Evolutionary conservation across 2,329 filamentous ascomycete species (phyloP), one percentile per base, ranked within the genome.

Genomic region (Hawksworthiomyces lignivorus): DNA sequence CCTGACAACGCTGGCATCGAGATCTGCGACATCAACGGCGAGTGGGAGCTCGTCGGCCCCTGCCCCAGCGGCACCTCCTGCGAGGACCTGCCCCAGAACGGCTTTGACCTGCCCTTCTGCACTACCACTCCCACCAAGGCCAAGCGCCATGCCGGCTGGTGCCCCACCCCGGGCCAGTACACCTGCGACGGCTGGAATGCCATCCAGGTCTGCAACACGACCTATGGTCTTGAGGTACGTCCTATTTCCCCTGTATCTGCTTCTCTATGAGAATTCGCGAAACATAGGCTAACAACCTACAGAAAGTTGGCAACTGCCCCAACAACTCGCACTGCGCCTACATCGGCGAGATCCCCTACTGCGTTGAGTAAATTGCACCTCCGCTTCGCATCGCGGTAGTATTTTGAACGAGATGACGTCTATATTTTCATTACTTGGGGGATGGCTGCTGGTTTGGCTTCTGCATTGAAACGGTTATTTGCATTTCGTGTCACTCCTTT

Each of bases 181-280:
- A 36, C 42, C 17, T 54, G 52, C 47, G 47, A 47, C 21, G 53
- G 53, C 18, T 31, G 35, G 7, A 43, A 39, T 24, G 52, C 50
- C n/a, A 55, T 56, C 46, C 48, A 55, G 52, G 53, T 56, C 20
- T 56, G 54, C 51, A 45, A 55, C 40, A 43, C 42, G 12, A 41
- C 45, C 36, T 37, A 51, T 41, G 21, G 10, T 12, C 24, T 45
- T 2, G 29, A 47, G 24, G 24, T 26, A 26, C 5, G 30, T 17
- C n/a, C 14, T n/a, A n/a, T n/a, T n/a, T n/a, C n/a, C n/a, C n/a
- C n/a, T n/a, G n/a, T n/a, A n/a, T n/a, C n/a, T n/a, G n/a, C n/a
- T n/a, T n/a, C n/a, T n/a, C n/a, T n/a, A n/a, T n/a, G n/a, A n/a
- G n/a, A n/a, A n/a, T n/a, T n/a, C n/a, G n/a, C n/a, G n/a, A 12